These are phyloP conservation scores for Trichoderma citrinoviride DNA, from an alignment of 2,329 filamentous ascomycete species.

Conservation along the genomic window DNA sequence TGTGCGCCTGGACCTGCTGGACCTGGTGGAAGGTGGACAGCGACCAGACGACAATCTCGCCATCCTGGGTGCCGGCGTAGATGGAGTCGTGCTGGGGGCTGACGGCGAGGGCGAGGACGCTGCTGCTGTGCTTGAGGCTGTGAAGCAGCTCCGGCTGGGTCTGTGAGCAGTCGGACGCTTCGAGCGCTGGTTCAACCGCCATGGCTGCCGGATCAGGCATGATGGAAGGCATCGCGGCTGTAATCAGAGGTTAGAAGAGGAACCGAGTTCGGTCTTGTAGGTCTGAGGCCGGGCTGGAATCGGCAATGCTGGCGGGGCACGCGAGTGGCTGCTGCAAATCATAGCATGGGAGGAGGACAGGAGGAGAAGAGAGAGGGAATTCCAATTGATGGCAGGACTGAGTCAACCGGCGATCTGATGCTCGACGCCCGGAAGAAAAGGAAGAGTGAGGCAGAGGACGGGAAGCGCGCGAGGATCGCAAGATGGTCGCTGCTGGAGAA, in stretches of 20 bases:
- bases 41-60: conserved; percentile 90
- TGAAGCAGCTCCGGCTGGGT: conserved; percentile 64
- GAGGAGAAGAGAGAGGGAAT: background rate
- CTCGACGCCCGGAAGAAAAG: background rate
- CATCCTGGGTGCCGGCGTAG: conserved; percentile 89
- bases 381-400: background rate
- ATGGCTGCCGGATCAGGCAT: conserved; percentile 16
- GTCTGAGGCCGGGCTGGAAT: background rate
- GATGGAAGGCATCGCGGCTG: conserved; percentile 22
- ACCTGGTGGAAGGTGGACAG: conserved; percentile 82
- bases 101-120: conserved; percentile 78
- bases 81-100: conserved; percentile 75
- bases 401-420: background rate
- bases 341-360: background rate
- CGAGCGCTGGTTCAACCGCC: conserved; percentile 21
- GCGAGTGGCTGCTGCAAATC: conserved; percentile 3
- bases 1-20: conserved; percentile 79
- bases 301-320: conserved; percentile 13
- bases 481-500: background rate
- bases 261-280: background rate
- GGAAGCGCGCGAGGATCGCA: background rate
- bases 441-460: too few species aligned
- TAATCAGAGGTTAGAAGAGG: background rate
- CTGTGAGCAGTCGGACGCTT: conserved; percentile 25
- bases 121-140: conserved; percentile 72